Percentiles rank a stretch among this genome's conserved stretches.
These are phyloP conservation scores for Mortierella sp. DNA, from an alignment of 371 early-diverging fungal genomes.

Conservation along the genomic window DNA sequence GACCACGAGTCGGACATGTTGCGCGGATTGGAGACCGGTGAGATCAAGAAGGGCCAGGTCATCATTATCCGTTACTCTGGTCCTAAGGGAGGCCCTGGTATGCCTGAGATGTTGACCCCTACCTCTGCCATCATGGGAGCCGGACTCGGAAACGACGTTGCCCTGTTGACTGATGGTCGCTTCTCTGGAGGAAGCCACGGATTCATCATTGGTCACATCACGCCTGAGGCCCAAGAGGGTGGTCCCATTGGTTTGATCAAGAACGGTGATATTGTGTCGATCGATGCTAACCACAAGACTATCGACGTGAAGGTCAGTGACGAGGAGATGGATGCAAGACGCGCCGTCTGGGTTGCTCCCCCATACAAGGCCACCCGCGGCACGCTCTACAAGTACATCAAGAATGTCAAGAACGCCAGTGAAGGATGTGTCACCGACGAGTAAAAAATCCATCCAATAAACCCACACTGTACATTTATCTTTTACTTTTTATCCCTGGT, in stretches of 20 bases:
- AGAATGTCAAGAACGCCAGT: conserved; percentile 86
- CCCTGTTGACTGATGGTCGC: conserved; percentile 96
- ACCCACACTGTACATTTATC: background rate
- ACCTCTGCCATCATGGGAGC: conserved; percentile 98
- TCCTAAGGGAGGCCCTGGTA: conserved; percentile 94
- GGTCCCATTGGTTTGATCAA: conserved; percentile 94
- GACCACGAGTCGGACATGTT: conserved; percentile 94
- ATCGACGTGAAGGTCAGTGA: conserved; percentile 85
- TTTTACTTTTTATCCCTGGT: background rate
- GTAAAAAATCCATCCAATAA: conserved; percentile 45
- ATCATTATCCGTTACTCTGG: conserved; percentile 93
- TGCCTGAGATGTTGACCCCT: conserved; percentile 98
- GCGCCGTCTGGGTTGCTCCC: conserved; percentile 80
- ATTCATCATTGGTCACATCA: conserved; percentile 98
- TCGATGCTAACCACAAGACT: conserved; percentile 85
- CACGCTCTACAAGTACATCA: conserved; percentile 91
- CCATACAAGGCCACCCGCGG: conserved; percentile 92
- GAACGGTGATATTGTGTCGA: conserved; percentile 89
- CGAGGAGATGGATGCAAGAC: conserved; percentile 81
- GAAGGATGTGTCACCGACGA: conserved; percentile 93
- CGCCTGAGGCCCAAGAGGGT: conserved; percentile 97
- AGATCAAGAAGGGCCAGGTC: conserved; percentile 91
- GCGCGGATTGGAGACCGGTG: conserved; percentile 81
- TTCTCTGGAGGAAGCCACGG: conserved; percentile 98
- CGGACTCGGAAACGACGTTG: conserved; percentile 96